Percentiles rank a stretch among this genome's conserved stretches.
Conservation (phyloP, 1,284 basidiomycete genomes). For the Apiotrichum gamsii region DNA sequence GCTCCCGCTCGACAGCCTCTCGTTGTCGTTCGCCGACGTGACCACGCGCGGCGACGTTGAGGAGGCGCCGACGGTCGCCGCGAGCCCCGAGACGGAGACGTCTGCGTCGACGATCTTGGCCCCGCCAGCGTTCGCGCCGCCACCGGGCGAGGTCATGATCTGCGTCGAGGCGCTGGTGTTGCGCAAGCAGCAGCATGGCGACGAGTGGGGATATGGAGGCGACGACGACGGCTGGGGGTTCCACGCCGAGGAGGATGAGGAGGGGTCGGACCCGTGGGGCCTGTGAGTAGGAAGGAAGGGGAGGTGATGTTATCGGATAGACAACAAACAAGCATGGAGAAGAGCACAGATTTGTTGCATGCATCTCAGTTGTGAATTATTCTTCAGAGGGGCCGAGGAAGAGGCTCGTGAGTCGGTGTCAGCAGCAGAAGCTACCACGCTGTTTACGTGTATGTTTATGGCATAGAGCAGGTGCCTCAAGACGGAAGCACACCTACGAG, state of each 20-base stretch:
- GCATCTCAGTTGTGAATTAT: no score
- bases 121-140: background rate
- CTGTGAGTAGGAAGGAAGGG: no score
- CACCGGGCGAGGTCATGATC: constrained; percentile 29
- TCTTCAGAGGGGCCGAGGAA: no score
- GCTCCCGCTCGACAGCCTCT: constrained; percentile 41
- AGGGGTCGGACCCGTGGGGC: constrained; percentile 22
- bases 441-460: no score
- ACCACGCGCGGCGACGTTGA: constrained; percentile 13
- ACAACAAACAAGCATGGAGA: no score
- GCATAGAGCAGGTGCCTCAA: no score
- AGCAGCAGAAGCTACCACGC: no score
- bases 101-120: background rate
- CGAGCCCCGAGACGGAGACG: background rate
- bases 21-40: constrained; percentile 43
- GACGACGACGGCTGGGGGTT: constrained; percentile 20
- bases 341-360: no score
- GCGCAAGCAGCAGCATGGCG: constrained; percentile 30
- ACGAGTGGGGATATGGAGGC: constrained; percentile 11
- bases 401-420: no score
- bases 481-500: no score
- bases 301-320: no score
- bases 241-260: constrained; percentile 22
- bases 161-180: constrained; percentile 48
- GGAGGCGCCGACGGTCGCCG: background rate